A percentile compares a stretch with the other conserved stretches of the same genome.
Evolutionary conservation across 78 protist species (phyloP).

Genomic region (Salpingoeca rosetta): DNA sequence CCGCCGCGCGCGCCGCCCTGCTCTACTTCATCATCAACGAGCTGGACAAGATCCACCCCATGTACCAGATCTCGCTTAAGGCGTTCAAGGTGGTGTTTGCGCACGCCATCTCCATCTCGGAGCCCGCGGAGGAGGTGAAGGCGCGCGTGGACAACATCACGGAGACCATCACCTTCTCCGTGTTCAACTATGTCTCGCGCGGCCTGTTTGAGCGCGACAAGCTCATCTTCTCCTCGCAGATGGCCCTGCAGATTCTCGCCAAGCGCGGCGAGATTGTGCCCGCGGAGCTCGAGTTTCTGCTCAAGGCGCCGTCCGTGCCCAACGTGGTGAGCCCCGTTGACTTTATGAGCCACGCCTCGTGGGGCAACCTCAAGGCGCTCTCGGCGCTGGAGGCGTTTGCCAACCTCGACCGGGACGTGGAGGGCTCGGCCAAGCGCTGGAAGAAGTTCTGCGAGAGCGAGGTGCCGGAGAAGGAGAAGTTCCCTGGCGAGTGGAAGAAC

Average conservation of each 20-base stretch:
- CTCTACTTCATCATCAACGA: slow-evolving; percentile 68
- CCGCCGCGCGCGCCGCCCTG: slow-evolving; percentile 64
- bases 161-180: slow-evolving; percentile 19
- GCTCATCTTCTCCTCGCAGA: slow-evolving; percentile 48
- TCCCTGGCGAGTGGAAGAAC: slow-evolving; percentile 79
- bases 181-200: slow-evolving; percentile 47
- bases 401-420: slow-evolving; percentile 52
- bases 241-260: slow-evolving; percentile 23
- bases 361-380: slow-evolving; percentile 43
- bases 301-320: slow-evolving; percentile 1
- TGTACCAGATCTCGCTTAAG: slow-evolving; percentile 72
- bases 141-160: slow-evolving; percentile 15
- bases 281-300: slow-evolving; percentile 42
- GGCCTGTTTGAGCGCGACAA: slow-evolving; percentile 79
- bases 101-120: not conserved
- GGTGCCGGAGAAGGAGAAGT: slow-evolving; percentile 60
- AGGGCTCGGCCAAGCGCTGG: slow-evolving; percentile 64
- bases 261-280: slow-evolving; percentile 23
- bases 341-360: slow-evolving; percentile 45
- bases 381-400: slow-evolving; percentile 42
- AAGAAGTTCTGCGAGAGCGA: slow-evolving; percentile 52
- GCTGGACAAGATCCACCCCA: slow-evolving; percentile 49
- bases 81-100: slow-evolving; percentile 27
- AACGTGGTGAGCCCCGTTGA: slow-evolving; percentile 8
- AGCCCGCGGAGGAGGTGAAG: not conserved